Base-by-base conservation (phyloP, 495 filamentous ascomycete species). In the Tuber brumale region DNA sequence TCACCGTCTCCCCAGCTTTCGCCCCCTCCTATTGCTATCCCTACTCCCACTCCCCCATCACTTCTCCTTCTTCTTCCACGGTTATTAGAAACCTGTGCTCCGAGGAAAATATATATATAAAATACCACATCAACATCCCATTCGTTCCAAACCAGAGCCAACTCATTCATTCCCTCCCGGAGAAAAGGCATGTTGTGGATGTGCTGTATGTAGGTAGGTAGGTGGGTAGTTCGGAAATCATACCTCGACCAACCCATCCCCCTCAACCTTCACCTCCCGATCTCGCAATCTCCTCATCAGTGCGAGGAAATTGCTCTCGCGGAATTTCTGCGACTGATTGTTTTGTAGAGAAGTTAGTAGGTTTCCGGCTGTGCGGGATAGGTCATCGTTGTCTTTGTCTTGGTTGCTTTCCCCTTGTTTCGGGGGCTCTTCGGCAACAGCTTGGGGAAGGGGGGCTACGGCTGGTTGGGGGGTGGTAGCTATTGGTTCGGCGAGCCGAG, bases 1-100 rank as follows among this genome's bases (percentile, higher is more conserved):
- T 19, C 44, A 76, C 71, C 76, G 46, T 46, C 76, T 45, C 69
- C 69, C 77, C 70, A 70, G 78, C 73, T 73, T 77, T 75, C 73
- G n/a, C 81, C 92, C 95, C 76, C 92, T 96, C 45, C 95, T 94
- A 71, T 90, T 94, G 72, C 87, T 99, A 78, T 92, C 94, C 84
- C 98, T 92, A 87, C 89, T 97, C 70, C 91, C 93, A 57, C 93
- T 93, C 10, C 86, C 85, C 80, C 94, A 97, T 84, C 89, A 92
- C 45, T 31, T 74, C 70, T 39, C 37, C 37, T 39, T 37, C 37
- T 39, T 37, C 37, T 75, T 48, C 71, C 35, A n/a, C 70, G 57
- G 43, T 71, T 18, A 75, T 71, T 45, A 73, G 44, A 51, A n/a
- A 57, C 69, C 70, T 72, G 48, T 72, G 19, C 35, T 39, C 31